Conservation (phyloP, 116 monocot species). For the Trichopus zeylanicus region DNA sequence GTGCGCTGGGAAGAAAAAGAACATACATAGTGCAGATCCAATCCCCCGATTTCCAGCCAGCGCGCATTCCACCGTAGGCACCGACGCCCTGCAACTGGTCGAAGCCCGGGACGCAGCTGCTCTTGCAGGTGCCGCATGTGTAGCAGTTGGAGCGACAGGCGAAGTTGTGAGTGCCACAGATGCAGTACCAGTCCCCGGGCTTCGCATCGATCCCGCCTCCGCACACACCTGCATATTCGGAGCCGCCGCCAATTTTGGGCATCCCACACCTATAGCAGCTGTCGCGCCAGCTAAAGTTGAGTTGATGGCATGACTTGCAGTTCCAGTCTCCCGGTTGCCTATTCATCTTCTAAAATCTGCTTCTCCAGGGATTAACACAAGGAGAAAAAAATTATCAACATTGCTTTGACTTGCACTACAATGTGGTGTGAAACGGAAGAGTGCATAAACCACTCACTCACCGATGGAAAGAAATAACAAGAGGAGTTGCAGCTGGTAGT, state of each 20-base stretch:
- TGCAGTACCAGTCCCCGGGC: slow-evolving; percentile 31
- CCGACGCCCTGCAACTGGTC: slow-evolving; percentile 6
- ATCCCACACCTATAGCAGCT: slow-evolving; percentile 58
- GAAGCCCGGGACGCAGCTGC: slow-evolving; percentile 9
- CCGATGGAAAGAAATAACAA: not conserved
- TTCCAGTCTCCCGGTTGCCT: slow-evolving; percentile 76
- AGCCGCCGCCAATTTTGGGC: slow-evolving; percentile 17
- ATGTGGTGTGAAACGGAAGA: too few relatives aligned
- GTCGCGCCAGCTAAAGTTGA: slow-evolving; percentile 72
- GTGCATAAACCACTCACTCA: too few relatives aligned
- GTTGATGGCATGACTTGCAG: slow-evolving; percentile 77
- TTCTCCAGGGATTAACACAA: too few relatives aligned
- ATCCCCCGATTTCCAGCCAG: slow-evolving; percentile 39
- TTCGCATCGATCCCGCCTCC: slow-evolving; percentile 19
- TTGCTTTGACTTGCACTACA: not conserved
- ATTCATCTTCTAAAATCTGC: slow-evolving; percentile 36
- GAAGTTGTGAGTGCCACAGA: slow-evolving; percentile 27
- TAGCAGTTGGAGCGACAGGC: slow-evolving; percentile 24
- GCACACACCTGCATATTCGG: slow-evolving; percentile 10
- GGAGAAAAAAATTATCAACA: not conserved
- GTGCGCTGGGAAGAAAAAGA: not conserved
- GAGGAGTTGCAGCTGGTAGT: not conserved
- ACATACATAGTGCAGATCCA: slow-evolving; percentile 38
- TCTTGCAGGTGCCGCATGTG: slow-evolving; percentile 20
- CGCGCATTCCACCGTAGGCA: not conserved